phyloP scores from a whole-genome alignment of 176 grass and related monocot genomes.

The Secale cereale region DNA sequence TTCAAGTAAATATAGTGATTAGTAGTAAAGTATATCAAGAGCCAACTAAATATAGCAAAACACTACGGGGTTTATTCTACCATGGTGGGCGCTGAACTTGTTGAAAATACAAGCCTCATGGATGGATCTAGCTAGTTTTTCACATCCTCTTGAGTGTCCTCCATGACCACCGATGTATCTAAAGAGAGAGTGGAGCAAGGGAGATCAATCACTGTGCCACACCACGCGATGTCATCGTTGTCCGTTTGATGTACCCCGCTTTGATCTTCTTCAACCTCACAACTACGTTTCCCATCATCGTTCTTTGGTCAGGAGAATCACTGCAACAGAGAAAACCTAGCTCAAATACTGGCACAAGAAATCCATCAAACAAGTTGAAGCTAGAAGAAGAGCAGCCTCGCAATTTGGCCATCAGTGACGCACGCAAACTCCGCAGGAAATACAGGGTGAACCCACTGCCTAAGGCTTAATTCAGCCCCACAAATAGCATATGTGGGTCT shows the following conservation, averaged over 20 bases:
- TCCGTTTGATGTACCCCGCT: neutral
- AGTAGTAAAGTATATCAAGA: too few relatives aligned
- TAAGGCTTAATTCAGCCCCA: neutral
- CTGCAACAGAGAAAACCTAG: neutral
- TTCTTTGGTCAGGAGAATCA: neutral
- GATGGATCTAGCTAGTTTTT: too few relatives aligned
- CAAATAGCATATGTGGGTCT: neutral
- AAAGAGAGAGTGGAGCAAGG: too few relatives aligned
- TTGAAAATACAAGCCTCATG: too few relatives aligned
- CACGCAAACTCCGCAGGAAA: neutral
- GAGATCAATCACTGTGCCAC: neutral
- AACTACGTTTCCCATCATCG: neutral
- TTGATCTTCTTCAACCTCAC: neutral
- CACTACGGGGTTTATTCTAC: too few relatives aligned
- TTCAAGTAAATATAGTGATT: too few relatives aligned
- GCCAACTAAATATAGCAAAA: too few relatives aligned
- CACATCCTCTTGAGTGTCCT: too few relatives aligned
- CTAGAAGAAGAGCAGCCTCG: neutral
- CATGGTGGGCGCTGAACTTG: too few relatives aligned
- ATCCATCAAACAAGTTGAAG: too few relatives aligned
- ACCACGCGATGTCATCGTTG: neutral
- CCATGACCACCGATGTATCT: too few relatives aligned
- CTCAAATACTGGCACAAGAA: neutral
- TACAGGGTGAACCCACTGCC: neutral
- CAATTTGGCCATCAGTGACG: fast-evolving